A percentile compares a stretch with the other conserved stretches of the same genome.
Evolutionary conservation across 2,329 filamentous ascomycete genomes (phyloP).

Genomic region (Plenodomus tracheiphilus): DNA sequence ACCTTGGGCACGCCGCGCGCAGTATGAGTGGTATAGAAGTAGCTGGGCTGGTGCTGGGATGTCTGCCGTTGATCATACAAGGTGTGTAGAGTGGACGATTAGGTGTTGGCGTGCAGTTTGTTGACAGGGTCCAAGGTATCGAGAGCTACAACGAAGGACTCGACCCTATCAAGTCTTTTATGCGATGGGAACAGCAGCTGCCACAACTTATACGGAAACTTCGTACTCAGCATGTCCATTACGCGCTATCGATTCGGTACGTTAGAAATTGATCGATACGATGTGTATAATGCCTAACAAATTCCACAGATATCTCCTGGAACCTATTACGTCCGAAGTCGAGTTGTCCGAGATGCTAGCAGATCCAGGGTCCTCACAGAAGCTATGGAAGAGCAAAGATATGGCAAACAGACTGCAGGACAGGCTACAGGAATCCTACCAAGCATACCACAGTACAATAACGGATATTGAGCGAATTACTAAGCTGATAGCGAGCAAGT

Average conservation of each 20-base stretch:
- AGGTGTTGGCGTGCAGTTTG: constrained; percentile 4
- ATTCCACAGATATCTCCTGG: constrained; percentile 27
- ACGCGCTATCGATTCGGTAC: constrained; percentile 37
- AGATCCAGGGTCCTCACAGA: constrained; percentile 29
- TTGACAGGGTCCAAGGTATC: constrained; percentile 21
- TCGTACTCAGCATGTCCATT: constrained; percentile 43
- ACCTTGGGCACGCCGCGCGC: background rate
- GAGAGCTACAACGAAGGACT: constrained; percentile 46
- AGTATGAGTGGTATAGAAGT: constrained; percentile 39
- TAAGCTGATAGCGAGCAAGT: constrained; percentile 40
- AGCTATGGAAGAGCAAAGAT: constrained; percentile 38
- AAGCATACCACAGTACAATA: constrained; percentile 41
- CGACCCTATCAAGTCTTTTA: constrained; percentile 44
- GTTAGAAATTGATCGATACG: too few species aligned
- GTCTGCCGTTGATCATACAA: constrained; percentile 45
- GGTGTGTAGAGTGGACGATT: constrained; percentile 11
- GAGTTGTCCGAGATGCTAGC: constrained; percentile 42
- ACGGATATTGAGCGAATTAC: constrained; percentile 41
- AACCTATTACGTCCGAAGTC: constrained; percentile 41
- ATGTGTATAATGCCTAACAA: too few species aligned
- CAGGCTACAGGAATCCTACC: constrained; percentile 40
- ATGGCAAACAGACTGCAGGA: constrained; percentile 34
- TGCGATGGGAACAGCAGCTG: constrained; percentile 41
- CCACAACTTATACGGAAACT: constrained; percentile 43
- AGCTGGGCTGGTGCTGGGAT: constrained; percentile 42